Evolutionary conservation across 257 asterid species (phyloP).

Genomic region (Nicotiana undulata): DNA sequence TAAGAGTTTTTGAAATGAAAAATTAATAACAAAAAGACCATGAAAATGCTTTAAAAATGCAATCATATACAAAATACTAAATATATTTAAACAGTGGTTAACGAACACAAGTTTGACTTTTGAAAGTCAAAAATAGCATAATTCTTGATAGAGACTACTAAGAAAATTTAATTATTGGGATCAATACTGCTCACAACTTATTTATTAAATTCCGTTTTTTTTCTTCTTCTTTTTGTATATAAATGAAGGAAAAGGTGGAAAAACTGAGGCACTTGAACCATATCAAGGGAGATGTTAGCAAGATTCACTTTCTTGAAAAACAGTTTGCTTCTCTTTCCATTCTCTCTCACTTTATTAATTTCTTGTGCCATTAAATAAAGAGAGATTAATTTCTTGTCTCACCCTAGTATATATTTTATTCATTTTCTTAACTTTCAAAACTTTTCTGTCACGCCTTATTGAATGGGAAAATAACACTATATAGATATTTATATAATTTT

Average conservation of each 20-base stretch:
- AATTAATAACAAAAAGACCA: not conserved
- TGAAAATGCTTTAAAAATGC: not conserved
- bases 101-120: not conserved
- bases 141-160: not conserved
- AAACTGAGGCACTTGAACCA: slow-evolving; percentile 34
- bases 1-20: not conserved
- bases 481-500: too few relatives aligned
- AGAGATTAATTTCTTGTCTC: not conserved
- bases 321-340: slow-evolving; percentile 28
- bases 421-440: not conserved
- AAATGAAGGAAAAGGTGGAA: slow-evolving; percentile 41
- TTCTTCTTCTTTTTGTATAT: not conserved
- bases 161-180: not conserved
- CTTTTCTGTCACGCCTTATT: not conserved
- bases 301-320: slow-evolving; percentile 38
- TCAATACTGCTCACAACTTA: not conserved
- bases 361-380: too few relatives aligned
- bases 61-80: not conserved
- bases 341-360: not conserved
- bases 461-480: not conserved
- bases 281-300: slow-evolving; percentile 38
- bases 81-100: not conserved
- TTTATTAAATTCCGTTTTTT: too few relatives aligned
- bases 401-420: too few relatives aligned
- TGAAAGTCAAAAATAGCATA: not conserved